phyloP scores from a whole-genome alignment of 75 land plant genomes.

The Picea glauca region DNA sequence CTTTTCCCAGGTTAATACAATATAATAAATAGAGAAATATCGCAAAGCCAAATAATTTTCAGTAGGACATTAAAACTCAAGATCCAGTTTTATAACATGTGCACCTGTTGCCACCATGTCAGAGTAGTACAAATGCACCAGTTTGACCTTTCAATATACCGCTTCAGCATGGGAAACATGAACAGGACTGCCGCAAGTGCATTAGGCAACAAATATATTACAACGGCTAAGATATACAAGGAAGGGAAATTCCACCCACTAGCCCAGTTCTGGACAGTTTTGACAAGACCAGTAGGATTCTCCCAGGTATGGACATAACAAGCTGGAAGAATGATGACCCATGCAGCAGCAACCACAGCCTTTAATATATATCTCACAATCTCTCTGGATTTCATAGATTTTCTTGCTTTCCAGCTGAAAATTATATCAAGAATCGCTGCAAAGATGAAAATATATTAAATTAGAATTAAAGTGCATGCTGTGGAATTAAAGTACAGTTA shows the following conservation, averaged over 20 bases:
- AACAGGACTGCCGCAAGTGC: constrained; percentile 72
- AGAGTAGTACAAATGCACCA: constrained; percentile 55
- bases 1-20: too few relatives aligned
- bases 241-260: constrained; percentile 56
- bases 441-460: constrained; percentile 5
- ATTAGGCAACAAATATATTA: constrained; percentile 81
- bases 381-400: constrained; percentile 44
- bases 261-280: constrained; percentile 37
- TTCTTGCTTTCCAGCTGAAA: constrained; percentile 80
- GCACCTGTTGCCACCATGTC: constrained; percentile 99
- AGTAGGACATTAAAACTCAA: not conserved
- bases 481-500: not conserved
- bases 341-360: constrained; percentile 53
- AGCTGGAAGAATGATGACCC: constrained; percentile 73
- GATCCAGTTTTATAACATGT: not conserved
- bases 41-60: too few relatives aligned
- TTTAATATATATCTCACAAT: constrained; percentile 50
- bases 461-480: not conserved
- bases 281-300: constrained; percentile 46
- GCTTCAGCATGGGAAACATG: constrained; percentile 73
- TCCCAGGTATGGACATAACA: constrained; percentile 56
- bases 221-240: constrained; percentile 69
- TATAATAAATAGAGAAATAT: too few relatives aligned
- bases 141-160: constrained; percentile 73
- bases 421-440: constrained; percentile 82